These are phyloP conservation scores for Hymenochaete sp. DNA, from an alignment of 1,284 basidiomycete genomes.

Conservation along the genomic window DNA sequence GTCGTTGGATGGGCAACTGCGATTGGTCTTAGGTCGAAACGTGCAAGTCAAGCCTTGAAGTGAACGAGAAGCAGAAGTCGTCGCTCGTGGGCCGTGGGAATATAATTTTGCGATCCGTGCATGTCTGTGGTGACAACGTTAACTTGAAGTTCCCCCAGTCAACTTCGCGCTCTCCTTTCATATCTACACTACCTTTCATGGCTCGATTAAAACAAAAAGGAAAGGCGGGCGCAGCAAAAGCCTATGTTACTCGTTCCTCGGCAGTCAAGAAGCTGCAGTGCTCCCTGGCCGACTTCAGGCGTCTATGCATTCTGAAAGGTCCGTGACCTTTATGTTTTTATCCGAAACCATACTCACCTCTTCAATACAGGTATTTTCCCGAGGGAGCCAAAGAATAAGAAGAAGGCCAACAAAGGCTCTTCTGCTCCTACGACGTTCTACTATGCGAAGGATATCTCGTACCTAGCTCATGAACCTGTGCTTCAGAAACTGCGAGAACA, in stretches of 20 bases:
- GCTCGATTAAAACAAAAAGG: slow-evolving; percentile 86
- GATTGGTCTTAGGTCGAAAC: too few species aligned
- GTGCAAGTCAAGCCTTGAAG: too few species aligned
- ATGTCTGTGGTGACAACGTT: too few species aligned
- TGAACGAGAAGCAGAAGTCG: too few species aligned
- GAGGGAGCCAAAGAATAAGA: slow-evolving; percentile 86
- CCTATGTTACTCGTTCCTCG: slow-evolving; percentile 86
- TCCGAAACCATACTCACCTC: slow-evolving; percentile 5
- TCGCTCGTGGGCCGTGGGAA: too few species aligned
- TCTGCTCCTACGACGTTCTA: slow-evolving; percentile 97
- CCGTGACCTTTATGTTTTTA: slow-evolving; percentile 19
- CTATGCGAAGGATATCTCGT: slow-evolving; percentile 97
- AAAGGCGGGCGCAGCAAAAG: slow-evolving; percentile 90
- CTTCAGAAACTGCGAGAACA: slow-evolving; percentile 94
- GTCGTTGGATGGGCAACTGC: too few species aligned
- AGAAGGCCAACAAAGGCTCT: slow-evolving; percentile 96
- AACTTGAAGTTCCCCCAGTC: too few species aligned
- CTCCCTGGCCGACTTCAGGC: slow-evolving; percentile 93
- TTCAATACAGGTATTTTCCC: slow-evolving; percentile 83
- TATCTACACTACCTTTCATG: slow-evolving; percentile 52
- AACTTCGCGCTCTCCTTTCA: slow-evolving; percentile 16
- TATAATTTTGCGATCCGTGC: too few species aligned
- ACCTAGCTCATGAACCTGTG: slow-evolving; percentile 95
- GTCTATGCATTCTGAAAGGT: slow-evolving; percentile 98
- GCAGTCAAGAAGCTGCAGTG: slow-evolving; percentile 93